These are phyloP conservation scores for Amborella trichopoda DNA, from an alignment of 164 flowering plant genomes.

Conservation along the genomic window DNA sequence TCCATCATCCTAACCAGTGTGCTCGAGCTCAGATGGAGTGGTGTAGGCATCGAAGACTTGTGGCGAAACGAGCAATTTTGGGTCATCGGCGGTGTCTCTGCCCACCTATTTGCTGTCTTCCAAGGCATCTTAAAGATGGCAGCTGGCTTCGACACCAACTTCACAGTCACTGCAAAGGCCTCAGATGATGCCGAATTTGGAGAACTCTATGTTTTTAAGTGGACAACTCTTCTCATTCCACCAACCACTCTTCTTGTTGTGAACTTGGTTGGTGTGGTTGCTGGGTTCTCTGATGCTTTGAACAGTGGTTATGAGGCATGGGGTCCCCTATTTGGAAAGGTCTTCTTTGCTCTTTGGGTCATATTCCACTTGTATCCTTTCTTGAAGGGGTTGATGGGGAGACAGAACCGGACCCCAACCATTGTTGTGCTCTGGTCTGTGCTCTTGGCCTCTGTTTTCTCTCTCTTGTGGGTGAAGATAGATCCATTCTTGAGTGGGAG, in stretches of 20 bases:
- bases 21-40: conserved; percentile 93
- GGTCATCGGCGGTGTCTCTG: conserved; percentile 99
- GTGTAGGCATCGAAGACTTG: conserved; percentile 77
- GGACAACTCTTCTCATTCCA: conserved; percentile 91
- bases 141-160: conserved; percentile 90
- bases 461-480: conserved; percentile 88
- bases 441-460: conserved; percentile 84
- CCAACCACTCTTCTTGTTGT: conserved; percentile 83
- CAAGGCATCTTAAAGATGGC: conserved; percentile 87
- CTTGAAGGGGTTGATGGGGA: conserved; percentile 97
- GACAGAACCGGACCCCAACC: conserved; percentile 85
- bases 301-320: conserved; percentile 89
- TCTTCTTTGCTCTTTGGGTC: conserved; percentile 92
- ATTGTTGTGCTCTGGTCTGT: conserved; percentile 90
- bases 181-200: conserved; percentile 80
- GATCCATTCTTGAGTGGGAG: conserved; percentile 56
- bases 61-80: conserved; percentile 99
- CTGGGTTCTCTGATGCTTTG: conserved; percentile 88
- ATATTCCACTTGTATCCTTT: conserved; percentile 89
- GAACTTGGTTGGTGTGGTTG: conserved; percentile 85
- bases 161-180: conserved; percentile 84
- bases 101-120: conserved; percentile 96
- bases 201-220: conserved; percentile 76
- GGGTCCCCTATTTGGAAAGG: conserved; percentile 95
- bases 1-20: conserved; percentile 87